Evolutionary conservation across 179 eudicot species (phyloP), one percentile per base, ranked within the genome.

Genomic region (Amaranthus tricolor): DNA sequence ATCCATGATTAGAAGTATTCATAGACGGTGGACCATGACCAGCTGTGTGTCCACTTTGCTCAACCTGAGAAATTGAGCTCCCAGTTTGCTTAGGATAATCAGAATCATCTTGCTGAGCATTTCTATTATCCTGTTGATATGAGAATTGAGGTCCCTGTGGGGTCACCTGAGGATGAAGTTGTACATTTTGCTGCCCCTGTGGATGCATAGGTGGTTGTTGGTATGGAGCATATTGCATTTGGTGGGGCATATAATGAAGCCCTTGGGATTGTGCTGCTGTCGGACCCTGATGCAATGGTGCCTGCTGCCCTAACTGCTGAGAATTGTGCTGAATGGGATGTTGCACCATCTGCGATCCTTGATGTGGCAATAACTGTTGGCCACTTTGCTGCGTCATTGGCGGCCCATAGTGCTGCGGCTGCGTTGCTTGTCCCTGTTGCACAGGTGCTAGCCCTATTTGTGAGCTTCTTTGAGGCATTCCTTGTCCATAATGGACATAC

Each of bases 111-210:
- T 80, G 88, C 15, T 68, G 89, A 63, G 81, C 87, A 31, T 75
- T 63, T 73, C 75, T 84, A 61, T 81, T 77, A 74, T 88, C 95
- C 58, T 79, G 90, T 57, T 77, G 86, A 70, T 85, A 81, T 5
- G 88, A 67, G 76, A 84, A 86, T 8, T 78, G 86, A 52, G 84
- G 86, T 67, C 84, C 92, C 73, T 89, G 97, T 76, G 85, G 76
- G 66, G 72, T 68, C 70, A 81, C 84, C 62, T 80, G 93, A 80
- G 85, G 59, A 45, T 81, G 91, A 68, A 83, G 88, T 50, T 77
- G 90, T 15, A 81, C 77, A 81, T 60, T 82, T 66, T 82, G 93
- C 76, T 85, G 91, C 70, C 80, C 89, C 70, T 82, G 90, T 44
- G 79, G 83, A 54, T 54, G 84, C 75, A 78, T 75, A 49, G 81